Evolutionary conservation across 768 basidiomycete species (phyloP).

Genomic region (Daedalea quercina): DNA sequence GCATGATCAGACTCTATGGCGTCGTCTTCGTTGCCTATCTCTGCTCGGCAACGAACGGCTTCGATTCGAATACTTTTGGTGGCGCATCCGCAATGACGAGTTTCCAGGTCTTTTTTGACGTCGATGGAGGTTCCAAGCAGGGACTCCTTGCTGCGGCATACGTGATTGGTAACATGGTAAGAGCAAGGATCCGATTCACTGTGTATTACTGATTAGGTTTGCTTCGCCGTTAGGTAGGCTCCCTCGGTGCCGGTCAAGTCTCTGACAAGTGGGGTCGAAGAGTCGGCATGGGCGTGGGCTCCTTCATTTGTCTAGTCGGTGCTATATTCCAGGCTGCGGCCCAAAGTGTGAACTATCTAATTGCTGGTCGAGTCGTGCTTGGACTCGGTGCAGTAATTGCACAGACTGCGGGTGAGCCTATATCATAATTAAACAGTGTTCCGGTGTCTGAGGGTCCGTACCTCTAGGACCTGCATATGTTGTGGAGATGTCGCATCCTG

Average conservation of each 20-base stretch:
- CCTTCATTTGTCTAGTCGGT: constrained; percentile 58
- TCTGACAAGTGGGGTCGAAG: constrained; percentile 20
- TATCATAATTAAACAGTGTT: not conserved
- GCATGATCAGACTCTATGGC: constrained; percentile 11
- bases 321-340: constrained; percentile 49
- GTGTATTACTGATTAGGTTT: not conserved
- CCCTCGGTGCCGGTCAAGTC: constrained; percentile 4
- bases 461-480: constrained; percentile 49
- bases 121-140: constrained; percentile 15
- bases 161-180: constrained; percentile 22
- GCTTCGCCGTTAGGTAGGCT: not conserved
- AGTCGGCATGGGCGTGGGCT: constrained; percentile 37
- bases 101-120: constrained; percentile 21
- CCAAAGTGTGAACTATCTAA: constrained; percentile 42
- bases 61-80: constrained; percentile 24
- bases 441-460: constrained; percentile 2
- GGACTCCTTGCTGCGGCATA: constrained; percentile 23
- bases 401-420: not conserved
- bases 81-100: constrained; percentile 21
- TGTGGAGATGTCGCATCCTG: constrained; percentile 61
- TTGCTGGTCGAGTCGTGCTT: constrained; percentile 36
- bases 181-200: not conserved
- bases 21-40: constrained; percentile 21
- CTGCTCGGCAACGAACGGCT: constrained; percentile 23
- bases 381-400: constrained; percentile 31